Evolutionary conservation across 1,139 yeast species (phyloP), one percentile per base, ranked within the genome.

Genomic region (Debaryomyces fabryi): DNA sequence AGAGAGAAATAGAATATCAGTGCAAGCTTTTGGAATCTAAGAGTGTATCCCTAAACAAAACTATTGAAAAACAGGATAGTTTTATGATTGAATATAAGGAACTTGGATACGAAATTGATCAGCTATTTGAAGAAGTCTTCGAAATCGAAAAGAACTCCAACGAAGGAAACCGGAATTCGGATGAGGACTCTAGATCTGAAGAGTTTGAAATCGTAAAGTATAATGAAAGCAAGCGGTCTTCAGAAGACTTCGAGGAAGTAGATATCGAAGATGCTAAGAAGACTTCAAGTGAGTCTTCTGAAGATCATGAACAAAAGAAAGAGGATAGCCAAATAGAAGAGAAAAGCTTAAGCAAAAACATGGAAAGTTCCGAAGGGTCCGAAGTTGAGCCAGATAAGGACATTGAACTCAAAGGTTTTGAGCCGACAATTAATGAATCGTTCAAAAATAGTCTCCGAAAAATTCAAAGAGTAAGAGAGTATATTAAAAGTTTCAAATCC

Each of bases 211-310:
- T 45, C 6, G 40, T 45, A 2, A 45, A 45, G 24, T 39, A 39
- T 35, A 27, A 32, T n/a, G 48, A 39, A 10, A 20, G 30, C n/a
- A 39, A 39, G 13, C 37, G 33, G 9, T 39, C 47, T 13, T 39
- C 44, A n/a, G 47, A 45, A 34, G 47, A 45, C n/a, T 45, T 45
- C 18, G 47, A 45, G 23, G 47, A 45, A 20, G 23, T 35, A 12
- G 20, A 43, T 16, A 24, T 43, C 15, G 34, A 36, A 5, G 39
- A 39, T 16, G 35, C 18, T 12, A 34, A 39, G 7, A 13, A 16
- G 21, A 39, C 16, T 1, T 29, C 42, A 10, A 10, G 16, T 15
- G 35, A 39, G 18, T 27, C 42, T 6, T 18, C 25, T 24, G 34
- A 13, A 27, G 18, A 29, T 13, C 40, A n/a, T 8, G 40, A 42